These are phyloP conservation scores for Pontederia paniculata DNA, from an alignment of 176 grass and related monocot genomes.

Conservation along the genomic window DNA sequence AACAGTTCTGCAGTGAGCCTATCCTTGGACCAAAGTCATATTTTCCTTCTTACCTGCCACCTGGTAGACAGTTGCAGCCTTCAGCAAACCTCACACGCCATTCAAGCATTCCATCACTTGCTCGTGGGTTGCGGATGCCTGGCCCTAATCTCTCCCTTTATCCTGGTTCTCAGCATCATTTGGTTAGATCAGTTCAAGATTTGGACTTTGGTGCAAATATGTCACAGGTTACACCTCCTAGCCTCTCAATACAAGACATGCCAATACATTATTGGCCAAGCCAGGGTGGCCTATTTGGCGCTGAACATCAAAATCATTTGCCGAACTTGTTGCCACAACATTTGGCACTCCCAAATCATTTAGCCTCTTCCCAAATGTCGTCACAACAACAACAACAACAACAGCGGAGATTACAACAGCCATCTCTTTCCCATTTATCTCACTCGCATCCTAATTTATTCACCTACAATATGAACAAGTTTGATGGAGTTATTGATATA, in stretches of 20 bases:
- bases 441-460: constrained; percentile 6
- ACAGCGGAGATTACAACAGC: constrained; percentile 4
- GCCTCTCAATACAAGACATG: not conserved
- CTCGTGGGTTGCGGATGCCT: constrained; percentile 1
- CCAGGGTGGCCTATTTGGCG: constrained; percentile 1
- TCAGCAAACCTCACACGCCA: constrained; percentile 10
- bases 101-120: constrained; percentile 11
- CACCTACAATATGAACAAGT: constrained; percentile 4
- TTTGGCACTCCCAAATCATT: not conserved
- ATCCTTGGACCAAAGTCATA: constrained; percentile 4
- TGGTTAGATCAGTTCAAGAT: constrained; percentile 6
- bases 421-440: constrained; percentile 3
- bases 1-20: constrained; percentile 1
- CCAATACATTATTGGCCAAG: constrained; percentile 2
- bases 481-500: constrained; percentile 7
- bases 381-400: constrained; percentile 15
- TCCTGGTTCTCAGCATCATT: constrained; percentile 8
- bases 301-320: not conserved
- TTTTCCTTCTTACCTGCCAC: constrained; percentile 16
- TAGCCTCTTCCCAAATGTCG: constrained; percentile 5
- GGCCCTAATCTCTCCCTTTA: not conserved
- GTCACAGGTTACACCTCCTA: constrained; percentile 1
- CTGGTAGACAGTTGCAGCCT: constrained; percentile 1
- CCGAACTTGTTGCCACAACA: constrained; percentile 1
- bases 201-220: constrained; percentile 12